These are phyloP conservation scores for Aureobasidium sp. DNA, from an alignment of 2,329 filamentous ascomycete genomes.

Conservation along the genomic window DNA sequence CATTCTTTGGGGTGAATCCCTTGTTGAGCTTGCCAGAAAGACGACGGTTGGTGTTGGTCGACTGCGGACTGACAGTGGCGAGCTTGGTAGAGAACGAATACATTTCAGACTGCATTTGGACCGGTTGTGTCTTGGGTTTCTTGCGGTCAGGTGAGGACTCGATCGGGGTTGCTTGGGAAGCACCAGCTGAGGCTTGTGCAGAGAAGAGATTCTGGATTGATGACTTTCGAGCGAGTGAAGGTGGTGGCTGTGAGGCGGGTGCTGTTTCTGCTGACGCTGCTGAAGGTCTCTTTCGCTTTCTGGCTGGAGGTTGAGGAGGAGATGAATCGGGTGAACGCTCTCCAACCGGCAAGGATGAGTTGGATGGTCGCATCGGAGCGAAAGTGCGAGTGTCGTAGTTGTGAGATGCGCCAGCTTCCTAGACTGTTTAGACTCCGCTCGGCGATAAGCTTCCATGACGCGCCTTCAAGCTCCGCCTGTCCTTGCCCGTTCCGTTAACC, in stretches of 20 bases:
- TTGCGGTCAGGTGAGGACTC: slow-evolving; percentile 1
- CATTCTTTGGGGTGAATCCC: slow-evolving; percentile 63
- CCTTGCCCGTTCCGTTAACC: neutral
- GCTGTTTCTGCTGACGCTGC: neutral
- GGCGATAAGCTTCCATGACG: slow-evolving; percentile 16
- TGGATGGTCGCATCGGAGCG: slow-evolving; percentile 2
- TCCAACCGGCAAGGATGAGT: slow-evolving; percentile 6
- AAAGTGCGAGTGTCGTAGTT: neutral
- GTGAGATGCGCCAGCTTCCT: neutral
- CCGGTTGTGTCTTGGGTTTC: neutral
- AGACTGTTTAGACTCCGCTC: slow-evolving; percentile 4
- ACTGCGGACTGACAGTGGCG: neutral
- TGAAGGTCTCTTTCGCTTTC: slow-evolving; percentile 8
- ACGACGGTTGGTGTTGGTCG: neutral
- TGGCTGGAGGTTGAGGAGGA: neutral
- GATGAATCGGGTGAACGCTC: slow-evolving; percentile 9
- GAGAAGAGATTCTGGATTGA: slow-evolving; percentile 9
- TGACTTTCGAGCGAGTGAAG: neutral
- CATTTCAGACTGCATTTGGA: slow-evolving; percentile 10
- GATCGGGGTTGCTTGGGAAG: neutral
- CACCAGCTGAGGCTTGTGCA: neutral
- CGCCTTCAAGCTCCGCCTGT: neutral
- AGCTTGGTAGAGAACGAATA: slow-evolving; percentile 10
- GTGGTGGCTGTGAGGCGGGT: neutral
- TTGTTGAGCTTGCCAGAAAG: neutral